These are phyloP conservation scores for Colletotrichum horii DNA, from an alignment of 2,329 filamentous ascomycete genomes.

Conservation along the genomic window DNA sequence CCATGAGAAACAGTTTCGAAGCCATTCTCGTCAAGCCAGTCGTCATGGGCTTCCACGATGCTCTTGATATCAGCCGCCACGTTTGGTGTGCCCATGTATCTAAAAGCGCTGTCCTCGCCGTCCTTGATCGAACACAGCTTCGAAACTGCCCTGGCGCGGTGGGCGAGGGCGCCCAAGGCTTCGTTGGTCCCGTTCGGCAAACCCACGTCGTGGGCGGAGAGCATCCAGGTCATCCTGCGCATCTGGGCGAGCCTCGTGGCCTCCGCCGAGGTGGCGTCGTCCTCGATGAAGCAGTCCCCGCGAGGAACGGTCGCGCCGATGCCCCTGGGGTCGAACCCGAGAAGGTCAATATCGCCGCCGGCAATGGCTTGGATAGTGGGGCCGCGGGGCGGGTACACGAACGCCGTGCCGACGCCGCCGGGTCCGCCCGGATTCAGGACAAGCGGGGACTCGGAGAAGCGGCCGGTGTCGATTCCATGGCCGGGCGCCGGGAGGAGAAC, in stretches of 20 bases:
- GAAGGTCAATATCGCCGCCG: slow-evolving; percentile 45
- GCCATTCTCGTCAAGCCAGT: slow-evolving; percentile 12
- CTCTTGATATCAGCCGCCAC: slow-evolving; percentile 26
- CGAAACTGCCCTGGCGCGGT: slow-evolving; percentile 32
- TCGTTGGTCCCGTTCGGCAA: slow-evolving; percentile 37
- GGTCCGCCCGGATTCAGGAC: slow-evolving; percentile 53
- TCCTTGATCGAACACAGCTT: slow-evolving; percentile 36
- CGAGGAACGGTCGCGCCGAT: slow-evolving; percentile 42
- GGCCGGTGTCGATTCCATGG: slow-evolving; percentile 31
- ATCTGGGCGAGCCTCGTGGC: slow-evolving; percentile 32
- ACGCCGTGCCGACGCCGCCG: slow-evolving; percentile 43
- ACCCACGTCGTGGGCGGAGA: slow-evolving; percentile 34
- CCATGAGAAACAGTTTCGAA: slow-evolving; percentile 1
- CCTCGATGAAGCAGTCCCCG: slow-evolving; percentile 40
- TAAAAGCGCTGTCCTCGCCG: slow-evolving; percentile 14
- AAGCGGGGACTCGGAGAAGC: slow-evolving; percentile 42
- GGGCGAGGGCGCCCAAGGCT: slow-evolving; percentile 32
- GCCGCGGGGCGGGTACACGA: slow-evolving; percentile 31
- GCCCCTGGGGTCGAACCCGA: slow-evolving; percentile 55
- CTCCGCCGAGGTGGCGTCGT: not conserved
- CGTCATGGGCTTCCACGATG: slow-evolving; percentile 17
- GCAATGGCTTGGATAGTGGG: slow-evolving; percentile 37
- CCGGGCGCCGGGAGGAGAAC: slow-evolving; percentile 35
- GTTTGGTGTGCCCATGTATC: slow-evolving; percentile 23
- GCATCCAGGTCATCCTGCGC: slow-evolving; percentile 37